Percentiles rank a stretch among this genome's conserved stretches.
These are phyloP conservation scores for Apophysomyces elegans DNA, from an alignment of 371 early-diverging fungal genomes.

Conservation along the genomic window DNA sequence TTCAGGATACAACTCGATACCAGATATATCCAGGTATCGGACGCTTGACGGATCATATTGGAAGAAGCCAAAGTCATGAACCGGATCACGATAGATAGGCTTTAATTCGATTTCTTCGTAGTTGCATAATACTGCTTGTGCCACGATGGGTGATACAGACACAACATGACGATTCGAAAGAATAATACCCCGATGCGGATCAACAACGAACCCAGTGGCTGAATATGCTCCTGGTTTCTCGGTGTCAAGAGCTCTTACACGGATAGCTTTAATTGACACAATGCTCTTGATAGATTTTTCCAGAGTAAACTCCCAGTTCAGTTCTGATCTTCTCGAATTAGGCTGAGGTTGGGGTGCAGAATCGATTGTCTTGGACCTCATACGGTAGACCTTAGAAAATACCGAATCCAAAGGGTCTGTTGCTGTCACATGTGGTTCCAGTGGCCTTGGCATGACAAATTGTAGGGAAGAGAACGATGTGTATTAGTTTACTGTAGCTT, in stretches of 20 bases:
- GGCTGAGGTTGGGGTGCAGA: background rate
- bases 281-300: conserved; percentile 79
- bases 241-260: conserved; percentile 87
- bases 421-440: background rate
- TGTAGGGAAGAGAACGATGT: background rate
- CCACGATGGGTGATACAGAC: conserved; percentile 83
- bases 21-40: conserved; percentile 68
- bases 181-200: conserved; percentile 79
- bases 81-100: conserved; percentile 82
- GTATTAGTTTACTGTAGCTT: background rate
- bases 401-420: background rate
- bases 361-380: conserved; percentile 4
- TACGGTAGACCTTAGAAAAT: background rate
- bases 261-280: conserved; percentile 84
- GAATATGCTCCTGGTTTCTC: conserved; percentile 78
- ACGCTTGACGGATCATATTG: conserved; percentile 80
- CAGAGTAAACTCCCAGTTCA: conserved; percentile 74
- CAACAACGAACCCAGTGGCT: conserved; percentile 94
- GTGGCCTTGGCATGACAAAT: background rate
- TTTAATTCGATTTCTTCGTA: conserved; percentile 87
- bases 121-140: conserved; percentile 80
- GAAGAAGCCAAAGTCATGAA: conserved; percentile 94
- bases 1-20: conserved; percentile 76
- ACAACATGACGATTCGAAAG: conserved; percentile 93
- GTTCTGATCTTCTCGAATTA: background rate